Percentiles rank a stretch among this genome's conserved stretches.
Evolutionary conservation across 257 asterid species (phyloP).

Genomic region (Scutellaria minor): DNA sequence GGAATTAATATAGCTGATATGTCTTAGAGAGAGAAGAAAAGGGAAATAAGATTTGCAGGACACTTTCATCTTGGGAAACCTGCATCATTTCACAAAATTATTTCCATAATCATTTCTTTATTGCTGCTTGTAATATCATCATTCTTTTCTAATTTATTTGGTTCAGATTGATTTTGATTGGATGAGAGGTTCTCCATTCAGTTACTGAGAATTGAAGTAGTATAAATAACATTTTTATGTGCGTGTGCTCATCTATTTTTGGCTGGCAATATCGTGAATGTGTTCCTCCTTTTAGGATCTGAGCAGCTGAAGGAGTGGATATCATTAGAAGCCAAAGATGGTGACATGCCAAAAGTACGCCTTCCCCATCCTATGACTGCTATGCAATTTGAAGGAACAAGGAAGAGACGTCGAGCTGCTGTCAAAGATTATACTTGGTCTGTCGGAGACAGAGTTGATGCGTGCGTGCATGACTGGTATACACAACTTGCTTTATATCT

Average conservation of each 20-base stretch:
- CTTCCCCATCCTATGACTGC: conserved; percentile 66
- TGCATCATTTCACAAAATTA: not conserved
- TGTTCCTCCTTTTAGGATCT: conserved; percentile 43
- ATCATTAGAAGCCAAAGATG: conserved; percentile 64
- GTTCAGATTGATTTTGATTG: conserved; percentile 8
- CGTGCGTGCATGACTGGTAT: conserved; percentile 77
- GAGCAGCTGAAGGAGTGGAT: conserved; percentile 85
- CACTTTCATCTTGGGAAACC: conserved; percentile 25
- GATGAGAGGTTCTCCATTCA: conserved; percentile 6
- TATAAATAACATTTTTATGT: not conserved
- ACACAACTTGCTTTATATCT: conserved; percentile 26
- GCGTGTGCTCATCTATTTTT: not conserved
- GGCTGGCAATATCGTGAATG: conserved; percentile 8
- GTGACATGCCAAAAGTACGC: conserved; percentile 64
- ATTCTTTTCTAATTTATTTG: conserved; percentile 13
- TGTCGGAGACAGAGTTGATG: conserved; percentile 91
- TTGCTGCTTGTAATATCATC: not conserved
- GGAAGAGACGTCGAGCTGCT: conserved; percentile 87
- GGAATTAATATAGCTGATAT: conserved; percentile 17
- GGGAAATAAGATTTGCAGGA: not conserved
- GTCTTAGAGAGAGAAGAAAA: conserved; percentile 12
- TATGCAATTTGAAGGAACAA: conserved; percentile 61
- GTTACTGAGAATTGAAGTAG: not conserved
- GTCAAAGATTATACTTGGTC: conserved; percentile 76
- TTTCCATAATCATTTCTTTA: conserved; percentile 1